Percentiles rank a stretch among this genome's conserved stretches.
Evolutionary conservation across 2,329 filamentous ascomycete genomes (phyloP).

Genomic region (Aspergillus carbonarius): DNA sequence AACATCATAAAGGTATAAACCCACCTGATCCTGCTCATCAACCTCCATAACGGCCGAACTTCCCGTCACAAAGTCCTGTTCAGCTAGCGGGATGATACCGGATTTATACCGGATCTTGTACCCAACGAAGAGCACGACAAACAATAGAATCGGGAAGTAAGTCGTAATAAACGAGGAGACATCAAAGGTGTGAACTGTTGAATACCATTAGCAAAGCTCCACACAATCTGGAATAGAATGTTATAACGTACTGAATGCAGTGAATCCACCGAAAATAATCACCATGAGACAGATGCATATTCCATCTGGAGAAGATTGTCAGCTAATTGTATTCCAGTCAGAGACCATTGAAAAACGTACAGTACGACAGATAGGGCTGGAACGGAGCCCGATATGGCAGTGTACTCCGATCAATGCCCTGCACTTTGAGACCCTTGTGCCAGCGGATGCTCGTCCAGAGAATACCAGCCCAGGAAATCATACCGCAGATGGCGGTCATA

Average conservation of each 20-base stretch:
- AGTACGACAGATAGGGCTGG: slow-evolving; percentile 60
- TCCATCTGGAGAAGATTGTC: too few relatives aligned
- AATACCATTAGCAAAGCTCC: too few relatives aligned
- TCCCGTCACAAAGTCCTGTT: not conserved
- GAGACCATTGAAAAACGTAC: too few relatives aligned
- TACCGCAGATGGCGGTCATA: not conserved
- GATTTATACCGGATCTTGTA: not conserved
- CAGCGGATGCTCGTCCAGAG: slow-evolving; percentile 55
- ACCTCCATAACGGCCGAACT: not conserved
- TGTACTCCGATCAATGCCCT: slow-evolving; percentile 34
- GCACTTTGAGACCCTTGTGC: slow-evolving; percentile 44
- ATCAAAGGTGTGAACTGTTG: not conserved
- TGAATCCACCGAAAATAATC: not conserved
- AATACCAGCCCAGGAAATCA: slow-evolving; percentile 57
- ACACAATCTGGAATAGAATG: too few relatives aligned
- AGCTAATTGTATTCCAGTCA: too few relatives aligned
- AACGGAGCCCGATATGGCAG: slow-evolving; percentile 49
- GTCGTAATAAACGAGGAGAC: not conserved
- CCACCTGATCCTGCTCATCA: not conserved
- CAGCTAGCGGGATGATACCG: not conserved
- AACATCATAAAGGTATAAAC: not conserved
- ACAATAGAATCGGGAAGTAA: not conserved
- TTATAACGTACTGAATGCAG: not conserved
- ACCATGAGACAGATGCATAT: slow-evolving; percentile 31
- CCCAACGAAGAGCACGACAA: not conserved